Evolutionary conservation across 768 basidiomycete species (phyloP), one percentile per base, ranked within the genome.

Genomic region (Piloderma croceum): DNA sequence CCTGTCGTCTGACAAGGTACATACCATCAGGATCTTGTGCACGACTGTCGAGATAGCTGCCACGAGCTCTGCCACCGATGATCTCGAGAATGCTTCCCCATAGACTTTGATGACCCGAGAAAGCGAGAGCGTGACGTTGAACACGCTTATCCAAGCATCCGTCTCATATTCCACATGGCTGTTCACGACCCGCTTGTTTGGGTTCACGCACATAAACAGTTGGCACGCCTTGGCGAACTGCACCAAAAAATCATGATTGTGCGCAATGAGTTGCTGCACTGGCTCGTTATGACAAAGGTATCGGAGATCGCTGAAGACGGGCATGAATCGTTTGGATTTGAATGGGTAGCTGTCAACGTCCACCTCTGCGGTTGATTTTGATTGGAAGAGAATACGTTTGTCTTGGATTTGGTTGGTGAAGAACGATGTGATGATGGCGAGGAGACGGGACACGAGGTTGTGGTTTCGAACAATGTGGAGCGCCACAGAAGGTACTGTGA

Each of bases 121-220:
- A 19, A 99, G 65, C 24, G 90, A 92, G 7, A 94, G 76, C 5
- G 91, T 92, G 18, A 97, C 85, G 50, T 93, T 92, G 63, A 98
- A 98, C 11, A 96, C 90, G 51, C 83, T 88, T 46, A 96, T 90
- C 94, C 93, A 96, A 15, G 85, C 84, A 49, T 99, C 96, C 22
- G 86, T 85, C 65, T 99, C 96, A 64, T 88, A 99, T 60, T 97
- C 94, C 51, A 99, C 79, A 51, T 98, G 96, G 38, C 69, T 83
- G 21, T 76, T 73, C 5, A 72, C 78, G 15, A 85, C 90, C 13
- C 94, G 78, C 50, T 82, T 81, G 61, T 92, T 91, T 2, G 92
- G 83, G 55, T 94, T 92, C 54, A 97, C 74, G 48, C 88, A 90
- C 78, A 90, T 87, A 70, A 98, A 99, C 32, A 97, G 67, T 48